phyloP scores from a whole-genome alignment of 2,329 filamentous ascomycete species.

The Aspergillus sojae region DNA sequence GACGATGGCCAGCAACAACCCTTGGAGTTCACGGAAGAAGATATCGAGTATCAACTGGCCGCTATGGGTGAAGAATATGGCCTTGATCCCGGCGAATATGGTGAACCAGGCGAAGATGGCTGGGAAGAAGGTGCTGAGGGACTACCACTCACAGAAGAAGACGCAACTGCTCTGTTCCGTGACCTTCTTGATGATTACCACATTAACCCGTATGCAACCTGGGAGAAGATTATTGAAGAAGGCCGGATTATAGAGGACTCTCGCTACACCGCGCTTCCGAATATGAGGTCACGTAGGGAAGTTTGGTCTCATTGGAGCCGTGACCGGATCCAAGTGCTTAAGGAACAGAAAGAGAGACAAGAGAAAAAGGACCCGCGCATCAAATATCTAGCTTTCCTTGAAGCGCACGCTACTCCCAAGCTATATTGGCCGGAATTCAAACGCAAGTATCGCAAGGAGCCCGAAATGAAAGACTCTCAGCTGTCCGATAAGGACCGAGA shows the following conservation, averaged over 20 bases:
- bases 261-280: constrained; percentile 80
- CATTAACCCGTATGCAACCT: constrained; percentile 85
- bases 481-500: constrained; percentile 53
- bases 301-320: constrained; percentile 83
- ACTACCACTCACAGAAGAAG: constrained; percentile 70
- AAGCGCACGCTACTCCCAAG: constrained; percentile 81
- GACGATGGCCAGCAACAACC: constrained; percentile 50
- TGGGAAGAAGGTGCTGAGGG: constrained; percentile 75
- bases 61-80: constrained; percentile 87
- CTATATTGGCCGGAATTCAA: constrained; percentile 98
- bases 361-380: constrained; percentile 82
- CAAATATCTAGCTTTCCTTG: constrained; percentile 78
- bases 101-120: constrained; percentile 57
- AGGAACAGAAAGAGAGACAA: constrained; percentile 71
- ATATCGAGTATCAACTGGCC: constrained; percentile 88
- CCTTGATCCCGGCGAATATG: constrained; percentile 75
- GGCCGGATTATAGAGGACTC: constrained; percentile 80
- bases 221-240: constrained; percentile 86
- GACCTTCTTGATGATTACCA: constrained; percentile 81
- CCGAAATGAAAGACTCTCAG: constrained; percentile 63
- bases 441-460: constrained; percentile 82
- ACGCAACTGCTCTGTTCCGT: constrained; percentile 77
- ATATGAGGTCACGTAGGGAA: constrained; percentile 78
- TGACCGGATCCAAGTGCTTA: constrained; percentile 72
- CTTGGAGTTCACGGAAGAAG: constrained; percentile 88